Conservation (phyloP, 768 basidiomycete species). For the Trametes gibbosa region DNA sequence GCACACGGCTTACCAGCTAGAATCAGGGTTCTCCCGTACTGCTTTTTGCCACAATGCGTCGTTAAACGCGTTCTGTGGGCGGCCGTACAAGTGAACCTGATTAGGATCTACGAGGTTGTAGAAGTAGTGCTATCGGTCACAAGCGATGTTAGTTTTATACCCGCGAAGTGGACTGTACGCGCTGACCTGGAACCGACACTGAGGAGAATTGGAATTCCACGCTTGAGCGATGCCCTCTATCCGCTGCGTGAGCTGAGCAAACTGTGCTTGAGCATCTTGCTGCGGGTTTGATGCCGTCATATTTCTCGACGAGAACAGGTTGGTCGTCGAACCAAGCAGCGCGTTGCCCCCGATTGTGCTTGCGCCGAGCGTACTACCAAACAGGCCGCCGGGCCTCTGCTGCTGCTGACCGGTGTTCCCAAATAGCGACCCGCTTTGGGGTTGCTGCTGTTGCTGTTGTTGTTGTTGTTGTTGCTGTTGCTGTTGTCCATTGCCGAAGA, state of each 20-base stretch:
- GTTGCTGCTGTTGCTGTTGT: slow-evolving; percentile 18
- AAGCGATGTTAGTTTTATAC: background rate
- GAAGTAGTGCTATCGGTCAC: slow-evolving; percentile 60
- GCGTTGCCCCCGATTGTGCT: slow-evolving; percentile 18
- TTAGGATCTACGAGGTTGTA: slow-evolving; percentile 80
- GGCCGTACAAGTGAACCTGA: slow-evolving; percentile 61
- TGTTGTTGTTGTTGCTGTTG: slow-evolving; percentile 15
- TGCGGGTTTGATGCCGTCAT: slow-evolving; percentile 42
- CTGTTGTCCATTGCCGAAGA: slow-evolving; percentile 14
- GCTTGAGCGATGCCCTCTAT: slow-evolving; percentile 65
- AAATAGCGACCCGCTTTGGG: slow-evolving; percentile 16
- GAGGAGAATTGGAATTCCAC: slow-evolving; percentile 66
- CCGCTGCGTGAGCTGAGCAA: slow-evolving; percentile 48
- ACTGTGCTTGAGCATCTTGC: slow-evolving; percentile 62
- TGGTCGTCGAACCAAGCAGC: slow-evolving; percentile 24
- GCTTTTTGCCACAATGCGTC: slow-evolving; percentile 79
- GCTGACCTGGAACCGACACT: slow-evolving; percentile 79
- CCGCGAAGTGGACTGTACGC: background rate
- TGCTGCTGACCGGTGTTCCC: slow-evolving; percentile 15
- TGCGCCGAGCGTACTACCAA: slow-evolving; percentile 17
- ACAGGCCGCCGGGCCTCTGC: slow-evolving; percentile 15
- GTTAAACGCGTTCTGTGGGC: slow-evolving; percentile 69
- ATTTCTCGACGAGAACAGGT: slow-evolving; percentile 39
- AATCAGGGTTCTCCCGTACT: slow-evolving; percentile 76
- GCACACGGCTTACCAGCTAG: slow-evolving; percentile 54